Conservation (phyloP, 768 basidiomycete species). For the Termitomyces sp. region DNA sequence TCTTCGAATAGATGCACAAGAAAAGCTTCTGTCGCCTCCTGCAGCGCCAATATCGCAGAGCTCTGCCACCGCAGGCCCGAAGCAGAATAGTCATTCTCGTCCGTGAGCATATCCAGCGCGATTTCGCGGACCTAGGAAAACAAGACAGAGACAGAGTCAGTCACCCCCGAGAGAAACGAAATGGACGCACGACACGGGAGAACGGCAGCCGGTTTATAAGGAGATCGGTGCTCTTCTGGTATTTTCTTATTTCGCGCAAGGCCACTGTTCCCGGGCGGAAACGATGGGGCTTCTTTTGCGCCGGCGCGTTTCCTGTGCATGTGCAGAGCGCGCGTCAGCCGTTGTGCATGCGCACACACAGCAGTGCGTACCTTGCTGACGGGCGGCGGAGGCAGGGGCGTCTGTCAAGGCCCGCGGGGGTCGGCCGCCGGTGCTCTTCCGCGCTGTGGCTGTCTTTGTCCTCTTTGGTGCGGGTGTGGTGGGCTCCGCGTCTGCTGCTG, state of each 20-base stretch:
- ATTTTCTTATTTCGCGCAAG: constrained; percentile 87
- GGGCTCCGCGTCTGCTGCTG: constrained; percentile 34
- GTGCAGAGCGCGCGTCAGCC: background rate
- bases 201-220: constrained; percentile 87
- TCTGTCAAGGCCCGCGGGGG: constrained; percentile 35
- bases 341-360: too few relatives aligned
- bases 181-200: constrained; percentile 69
- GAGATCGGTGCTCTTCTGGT: constrained; percentile 90
- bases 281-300: constrained; percentile 46
- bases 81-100: constrained; percentile 55
- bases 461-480: constrained; percentile 47
- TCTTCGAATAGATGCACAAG: constrained; percentile 97
- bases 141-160: too few relatives aligned
- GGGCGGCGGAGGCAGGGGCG: background rate
- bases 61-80: constrained; percentile 87
- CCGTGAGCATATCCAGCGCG: constrained; percentile 83
- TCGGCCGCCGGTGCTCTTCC: constrained; percentile 78
- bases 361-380: constrained; percentile 1
- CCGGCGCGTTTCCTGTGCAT: background rate
- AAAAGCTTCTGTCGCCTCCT: constrained; percentile 95
- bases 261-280: constrained; percentile 90
- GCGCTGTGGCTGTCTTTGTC: constrained; percentile 55
- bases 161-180: background rate
- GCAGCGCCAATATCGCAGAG: constrained; percentile 87
- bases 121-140: constrained; percentile 87